Evolutionary conservation across 768 basidiomycete genomes (phyloP), one percentile per base, ranked within the genome.

Genomic region (Boletus reticuloceps): DNA sequence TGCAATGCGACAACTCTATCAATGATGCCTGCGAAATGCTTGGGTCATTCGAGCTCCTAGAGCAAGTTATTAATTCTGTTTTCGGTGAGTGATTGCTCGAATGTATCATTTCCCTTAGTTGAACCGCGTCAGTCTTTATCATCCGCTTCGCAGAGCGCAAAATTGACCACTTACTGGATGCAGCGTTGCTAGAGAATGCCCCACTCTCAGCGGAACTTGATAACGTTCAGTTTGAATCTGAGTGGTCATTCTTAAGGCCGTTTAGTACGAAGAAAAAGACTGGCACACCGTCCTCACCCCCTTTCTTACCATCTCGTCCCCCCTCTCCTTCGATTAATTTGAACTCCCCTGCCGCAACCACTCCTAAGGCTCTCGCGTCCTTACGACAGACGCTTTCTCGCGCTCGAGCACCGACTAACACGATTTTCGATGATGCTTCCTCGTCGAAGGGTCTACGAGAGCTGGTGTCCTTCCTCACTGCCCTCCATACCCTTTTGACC

Each of bases 31-130:
- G 92, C 64, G 90, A 94, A 62, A 80, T 89, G 71, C 74, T 95
- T 42, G 91, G 89, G 17, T 85, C 92, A 5, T 88, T 95, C 54
- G 83, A 85, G 47, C 81, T 96, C 63, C 82, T 98, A 51, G 91
- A 94, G 71, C 94, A 97, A 72, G 84, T 96, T 22, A 82, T 97
- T 53, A 94, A 96, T 70, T 94, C 95, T 36, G 89, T 97, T 43
- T 97, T 94, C 68, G 94, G 94, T 95, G 66, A 59, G 75, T 59
- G 5, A 19, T 52, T 46, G 19, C 20, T 42, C 29, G 19, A 50
- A 50, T 22, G 17, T 7, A 58, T 36, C 34, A 50, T 51, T 43
- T 22, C 22, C 39, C 7, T 22, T 51, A 31, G 36, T 19, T 63
- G 42, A 57, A 53, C 31, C 12, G 29, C 41, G 31, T 39, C 53